Evolutionary conservation across 257 asterid genomes (phyloP).

Genomic region (Primulina eburnea): DNA sequence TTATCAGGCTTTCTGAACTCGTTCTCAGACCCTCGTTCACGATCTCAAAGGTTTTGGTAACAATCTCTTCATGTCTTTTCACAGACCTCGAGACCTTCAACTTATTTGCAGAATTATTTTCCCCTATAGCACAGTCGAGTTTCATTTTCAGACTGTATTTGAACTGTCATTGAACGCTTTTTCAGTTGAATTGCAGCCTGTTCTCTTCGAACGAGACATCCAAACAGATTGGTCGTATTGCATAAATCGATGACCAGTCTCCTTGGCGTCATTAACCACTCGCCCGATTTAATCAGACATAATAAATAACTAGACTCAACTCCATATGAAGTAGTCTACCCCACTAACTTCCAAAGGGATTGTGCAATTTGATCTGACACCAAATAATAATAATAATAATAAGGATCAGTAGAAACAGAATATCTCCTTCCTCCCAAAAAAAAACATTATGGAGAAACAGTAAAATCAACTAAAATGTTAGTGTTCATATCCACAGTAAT

Average conservation of each 20-base stretch:
- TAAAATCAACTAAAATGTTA: no score
- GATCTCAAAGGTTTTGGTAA: constrained; percentile 19
- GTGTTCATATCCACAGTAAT: no score
- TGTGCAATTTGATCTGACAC: constrained; percentile 8
- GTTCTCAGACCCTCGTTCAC: constrained; percentile 21
- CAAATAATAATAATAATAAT: neutral
- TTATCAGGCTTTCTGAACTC: constrained; percentile 29
- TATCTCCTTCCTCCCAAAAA: neutral
- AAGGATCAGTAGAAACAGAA: constrained; percentile 9
- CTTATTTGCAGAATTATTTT: neutral
- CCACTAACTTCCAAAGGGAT: constrained; percentile 15
- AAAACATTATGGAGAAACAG: neutral
- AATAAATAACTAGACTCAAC: constrained; percentile 1
- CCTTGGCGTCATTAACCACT: constrained; percentile 27
- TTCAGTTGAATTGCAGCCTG: constrained; percentile 26
- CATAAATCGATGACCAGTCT: constrained; percentile 20
- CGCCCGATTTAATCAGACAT: constrained; percentile 42
- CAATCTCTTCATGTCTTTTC: constrained; percentile 26
- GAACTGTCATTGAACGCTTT: constrained; percentile 17
- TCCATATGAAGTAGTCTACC: constrained; percentile 15
- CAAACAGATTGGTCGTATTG: constrained; percentile 46
- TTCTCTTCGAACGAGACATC: constrained; percentile 65
- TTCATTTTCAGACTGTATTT: constrained; percentile 17
- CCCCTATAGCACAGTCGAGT: constrained; percentile 20
- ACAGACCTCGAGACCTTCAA: constrained; percentile 27